Conservation (phyloP, 768 basidiomycete species). For the Phanerochaete carnosa region DNA sequence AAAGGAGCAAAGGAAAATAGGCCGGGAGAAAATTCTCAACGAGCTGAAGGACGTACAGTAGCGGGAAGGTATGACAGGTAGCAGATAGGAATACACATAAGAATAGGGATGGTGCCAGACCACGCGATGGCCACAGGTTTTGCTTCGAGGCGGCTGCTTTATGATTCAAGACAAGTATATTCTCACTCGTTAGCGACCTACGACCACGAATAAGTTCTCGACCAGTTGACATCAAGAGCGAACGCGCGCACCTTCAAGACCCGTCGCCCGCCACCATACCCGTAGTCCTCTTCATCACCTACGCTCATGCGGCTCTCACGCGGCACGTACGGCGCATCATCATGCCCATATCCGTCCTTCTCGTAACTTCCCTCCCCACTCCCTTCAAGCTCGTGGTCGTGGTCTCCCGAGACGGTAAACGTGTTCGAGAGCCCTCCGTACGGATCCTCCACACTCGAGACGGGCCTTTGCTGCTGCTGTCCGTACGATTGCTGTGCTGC, state of each 20-base stretch:
- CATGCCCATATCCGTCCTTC: background rate
- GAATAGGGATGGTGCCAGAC: background rate
- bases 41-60: too few species aligned
- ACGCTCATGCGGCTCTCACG: conserved; percentile 25
- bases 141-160: background rate
- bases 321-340: conserved; percentile 2
- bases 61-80: background rate
- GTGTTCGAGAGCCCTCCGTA: conserved; percentile 22
- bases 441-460: conserved; percentile 17
- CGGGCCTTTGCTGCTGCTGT: conserved; percentile 6
- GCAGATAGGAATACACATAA: background rate
- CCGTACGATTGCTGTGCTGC: background rate
- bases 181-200: conserved; percentile 18
- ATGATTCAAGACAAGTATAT: background rate
- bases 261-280: conserved; percentile 24
- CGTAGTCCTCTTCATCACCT: conserved; percentile 33
- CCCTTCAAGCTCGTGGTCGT: conserved; percentile 6
- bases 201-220: background rate
- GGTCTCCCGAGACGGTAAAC: conserved; percentile 11
- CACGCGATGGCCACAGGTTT: too few species aligned
- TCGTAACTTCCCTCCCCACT: background rate
- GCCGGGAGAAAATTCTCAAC: background rate
- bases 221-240: background rate
- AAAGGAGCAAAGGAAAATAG: too few species aligned
- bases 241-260: conserved; percentile 27